Conservation (phyloP, 495 filamentous ascomycete species). For the Xylaria acuta region DNA sequence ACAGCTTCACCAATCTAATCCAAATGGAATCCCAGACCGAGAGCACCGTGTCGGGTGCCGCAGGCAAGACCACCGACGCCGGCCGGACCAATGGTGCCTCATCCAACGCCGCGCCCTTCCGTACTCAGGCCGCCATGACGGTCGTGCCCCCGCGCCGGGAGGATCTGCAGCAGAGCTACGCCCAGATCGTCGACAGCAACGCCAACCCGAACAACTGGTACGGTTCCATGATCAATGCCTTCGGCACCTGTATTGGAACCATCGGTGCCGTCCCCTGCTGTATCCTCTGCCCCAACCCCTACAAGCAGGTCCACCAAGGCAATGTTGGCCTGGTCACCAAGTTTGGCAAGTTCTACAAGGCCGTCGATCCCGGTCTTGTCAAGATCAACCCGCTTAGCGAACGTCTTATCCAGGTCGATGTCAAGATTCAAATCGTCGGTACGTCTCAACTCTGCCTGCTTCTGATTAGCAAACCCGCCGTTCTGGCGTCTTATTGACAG, state of each 20-base stretch:
- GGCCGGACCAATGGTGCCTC: constrained; percentile 32
- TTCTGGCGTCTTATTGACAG: neutral
- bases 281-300: constrained; percentile 92
- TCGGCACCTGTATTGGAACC: constrained; percentile 80
- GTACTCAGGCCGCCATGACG: constrained; percentile 62
- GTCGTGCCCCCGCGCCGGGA: constrained; percentile 82
- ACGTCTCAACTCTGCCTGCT: constrained; percentile 39
- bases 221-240: constrained; percentile 78
- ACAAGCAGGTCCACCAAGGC: constrained; percentile 91
- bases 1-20: constrained; percentile 15
- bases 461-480: constrained; percentile 5
- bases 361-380: constrained; percentile 95
- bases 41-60: constrained; percentile 30
- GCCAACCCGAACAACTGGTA: constrained; percentile 86
- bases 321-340: constrained; percentile 94
- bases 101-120: constrained; percentile 42
- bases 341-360: constrained; percentile 95
- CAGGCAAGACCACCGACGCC: constrained; percentile 27
- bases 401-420: constrained; percentile 87
- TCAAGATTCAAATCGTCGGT: constrained; percentile 98
- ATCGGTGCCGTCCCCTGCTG: constrained; percentile 92
- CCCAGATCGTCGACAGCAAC: constrained; percentile 75
- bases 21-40: constrained; percentile 27
- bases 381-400: constrained; percentile 98
- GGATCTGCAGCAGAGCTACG: constrained; percentile 91